Percentiles rank a stretch among this genome's conserved stretches.
Evolutionary conservation across 2,329 filamentous ascomycete genomes (phyloP).

Genomic region (Calycina marina): DNA sequence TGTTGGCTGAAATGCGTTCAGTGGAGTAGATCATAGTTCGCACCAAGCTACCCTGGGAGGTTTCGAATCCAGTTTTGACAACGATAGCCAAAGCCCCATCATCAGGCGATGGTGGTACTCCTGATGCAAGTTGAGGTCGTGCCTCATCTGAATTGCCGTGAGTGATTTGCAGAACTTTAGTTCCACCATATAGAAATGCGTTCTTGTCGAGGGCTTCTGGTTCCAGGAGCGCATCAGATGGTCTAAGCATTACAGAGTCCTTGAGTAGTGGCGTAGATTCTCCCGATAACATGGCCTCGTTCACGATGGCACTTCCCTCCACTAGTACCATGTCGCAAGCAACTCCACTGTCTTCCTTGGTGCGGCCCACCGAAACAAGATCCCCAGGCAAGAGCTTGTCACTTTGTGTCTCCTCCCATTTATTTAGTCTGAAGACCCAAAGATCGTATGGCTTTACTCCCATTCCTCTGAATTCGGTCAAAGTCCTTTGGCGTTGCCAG

Average conservation of each 20-base stretch:
- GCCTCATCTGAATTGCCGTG: constrained; percentile 71
- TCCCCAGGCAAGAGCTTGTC: constrained; percentile 90
- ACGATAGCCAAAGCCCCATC: constrained; percentile 89
- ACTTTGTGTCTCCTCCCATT: constrained; percentile 79
- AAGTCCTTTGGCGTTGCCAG: constrained; percentile 92
- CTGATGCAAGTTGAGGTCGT: constrained; percentile 54
- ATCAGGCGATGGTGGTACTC: constrained; percentile 74
- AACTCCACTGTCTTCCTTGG: constrained; percentile 92
- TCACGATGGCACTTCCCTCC: constrained; percentile 92
- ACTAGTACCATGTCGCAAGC: constrained; percentile 95
- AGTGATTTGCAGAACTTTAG: constrained; percentile 90
- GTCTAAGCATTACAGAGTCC: constrained; percentile 85
- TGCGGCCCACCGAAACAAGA: constrained; percentile 78
- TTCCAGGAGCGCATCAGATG: constrained; percentile 66
- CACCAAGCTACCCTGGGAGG: constrained; percentile 91
- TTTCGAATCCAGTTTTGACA: constrained; percentile 96
- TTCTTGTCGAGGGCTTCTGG: constrained; percentile 92
- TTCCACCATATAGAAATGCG: constrained; percentile 89
- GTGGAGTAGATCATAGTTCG: constrained; percentile 99
- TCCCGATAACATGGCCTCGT: constrained; percentile 97
- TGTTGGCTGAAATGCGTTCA: constrained; percentile 96
- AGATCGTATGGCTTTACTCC: constrained; percentile 97
- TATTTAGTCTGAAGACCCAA: constrained; percentile 74
- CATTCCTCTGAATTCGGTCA: constrained; percentile 97
- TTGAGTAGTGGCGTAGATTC: constrained; percentile 96